Conservation (phyloP, 805 yeast genomes). For the Sugiyamaella marilandica region DNA sequence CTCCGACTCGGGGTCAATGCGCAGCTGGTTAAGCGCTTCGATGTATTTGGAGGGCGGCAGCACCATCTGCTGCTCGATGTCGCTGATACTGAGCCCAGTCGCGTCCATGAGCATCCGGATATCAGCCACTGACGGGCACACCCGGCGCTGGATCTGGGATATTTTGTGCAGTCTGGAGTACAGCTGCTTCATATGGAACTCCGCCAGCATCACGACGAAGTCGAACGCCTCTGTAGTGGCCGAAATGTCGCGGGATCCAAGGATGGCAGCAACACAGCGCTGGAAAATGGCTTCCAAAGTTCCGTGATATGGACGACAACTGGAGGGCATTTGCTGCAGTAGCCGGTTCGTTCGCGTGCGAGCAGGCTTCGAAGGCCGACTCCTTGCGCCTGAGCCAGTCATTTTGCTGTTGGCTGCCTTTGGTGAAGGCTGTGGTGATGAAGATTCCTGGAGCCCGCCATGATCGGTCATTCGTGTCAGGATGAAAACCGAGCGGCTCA, state of each 20-base stretch:
- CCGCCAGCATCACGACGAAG: slow-evolving; percentile 31
- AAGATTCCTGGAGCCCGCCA: background rate
- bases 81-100: slow-evolving; percentile 28
- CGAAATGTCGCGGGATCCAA: slow-evolving; percentile 21
- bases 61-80: slow-evolving; percentile 28
- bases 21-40: slow-evolving; percentile 25
- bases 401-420: background rate
- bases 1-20: slow-evolving; percentile 29
- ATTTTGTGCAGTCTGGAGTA: slow-evolving; percentile 25
- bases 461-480: slow-evolving; percentile 2
- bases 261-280: slow-evolving; percentile 23
- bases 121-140: slow-evolving; percentile 32
- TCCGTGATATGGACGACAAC: background rate
- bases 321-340: background rate
- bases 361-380: background rate
- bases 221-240: slow-evolving; percentile 27
- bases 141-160: slow-evolving; percentile 33
- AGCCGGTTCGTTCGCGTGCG: background rate
- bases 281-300: slow-evolving; percentile 18
- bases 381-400: background rate
- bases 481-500: slow-evolving; percentile 1
- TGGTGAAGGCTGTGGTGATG: background rate
- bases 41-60: slow-evolving; percentile 21
- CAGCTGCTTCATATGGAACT: slow-evolving; percentile 27
- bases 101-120: slow-evolving; percentile 29